Conservation (phyloP, 805 yeast genomes). For the Isabelozyma heimii region DNA sequence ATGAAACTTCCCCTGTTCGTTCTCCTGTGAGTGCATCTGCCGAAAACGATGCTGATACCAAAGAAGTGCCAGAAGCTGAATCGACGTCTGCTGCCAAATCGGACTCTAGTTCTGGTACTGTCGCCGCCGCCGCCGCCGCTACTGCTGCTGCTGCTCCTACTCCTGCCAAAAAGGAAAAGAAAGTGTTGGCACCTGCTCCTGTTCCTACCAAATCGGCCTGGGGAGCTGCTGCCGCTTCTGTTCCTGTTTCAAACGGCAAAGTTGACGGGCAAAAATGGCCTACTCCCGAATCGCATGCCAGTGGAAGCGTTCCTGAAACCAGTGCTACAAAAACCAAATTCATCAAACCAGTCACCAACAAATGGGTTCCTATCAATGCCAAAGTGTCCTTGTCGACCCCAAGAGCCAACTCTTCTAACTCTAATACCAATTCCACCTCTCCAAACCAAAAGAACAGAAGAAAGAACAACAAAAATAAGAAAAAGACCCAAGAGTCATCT, state of each 20-base stretch:
- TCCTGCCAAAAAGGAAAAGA: conserved; percentile 22
- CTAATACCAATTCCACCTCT: conserved; percentile 15
- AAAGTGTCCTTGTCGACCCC: conserved; percentile 39
- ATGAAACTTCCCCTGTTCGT: conserved; percentile 1
- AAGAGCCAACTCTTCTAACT: conserved; percentile 22
- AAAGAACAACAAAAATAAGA: conserved; percentile 4
- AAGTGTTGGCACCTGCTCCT: conserved; percentile 44
- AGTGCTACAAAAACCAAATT: conserved; percentile 25
- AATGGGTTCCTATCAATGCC: conserved; percentile 46
- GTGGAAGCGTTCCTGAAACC: conserved; percentile 11
- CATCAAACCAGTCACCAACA: conserved; percentile 39
- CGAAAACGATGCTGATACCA: conserved; percentile 2
- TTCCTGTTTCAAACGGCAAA: conserved; percentile 7
- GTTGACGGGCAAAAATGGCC: conserved; percentile 47
- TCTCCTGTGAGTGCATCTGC: conserved; percentile 4
- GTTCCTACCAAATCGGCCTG: conserved; percentile 43
- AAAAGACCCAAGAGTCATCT: conserved; percentile 7
- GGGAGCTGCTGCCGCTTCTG: conserved; percentile 26
- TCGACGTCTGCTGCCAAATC: background rate
- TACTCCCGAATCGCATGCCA: conserved; percentile 32
- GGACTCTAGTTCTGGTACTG: background rate
- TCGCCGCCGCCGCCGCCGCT: background rate
- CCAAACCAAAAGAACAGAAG: conserved; percentile 9
- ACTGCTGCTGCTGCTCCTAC: conserved; percentile 4
- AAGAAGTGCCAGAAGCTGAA: background rate